Base-by-base conservation (phyloP, 257 asterid species). In the Solanum ossicruentum region DNA sequence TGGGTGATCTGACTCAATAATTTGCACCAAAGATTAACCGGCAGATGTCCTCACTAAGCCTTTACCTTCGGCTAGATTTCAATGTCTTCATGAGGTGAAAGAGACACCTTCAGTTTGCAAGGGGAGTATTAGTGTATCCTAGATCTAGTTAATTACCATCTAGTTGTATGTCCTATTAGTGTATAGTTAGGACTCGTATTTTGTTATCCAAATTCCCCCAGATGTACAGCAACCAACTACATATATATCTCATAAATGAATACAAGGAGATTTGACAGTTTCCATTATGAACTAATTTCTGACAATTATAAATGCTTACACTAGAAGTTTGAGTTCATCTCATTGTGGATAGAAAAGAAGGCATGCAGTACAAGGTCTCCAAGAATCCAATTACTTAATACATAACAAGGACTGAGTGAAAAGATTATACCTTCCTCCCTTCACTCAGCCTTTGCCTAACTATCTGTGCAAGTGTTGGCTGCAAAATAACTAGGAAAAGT, bases 381-480 rank as follows among this genome's bases (percentile, higher is more conserved):
- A 72, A 20, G 16, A 78, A 16, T 28, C 65, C 47, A 52, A 28
- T 26, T 17, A 52, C 83, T 78, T 78, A 52, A 78, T 17, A 78
- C 65, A 16, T 78, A 28, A 26, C 49, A 52, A 28, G 28, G 83
- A 78, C 5, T 17, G 52, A 78, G 61, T 52, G 49, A 78, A 9
- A 78, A 83, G 63, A 36, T 85, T 85, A 87, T 91, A 95, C 99
- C 99, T 95, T 95, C 89, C 97, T 93, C 89, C 98, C 99, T 90
- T 93, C 98, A 80, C 92, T 89, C 86, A 95, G 86, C 91, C 96
- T 92, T 88, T 94, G 97, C 84, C 96, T 92, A 86, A 95, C 93
- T 83, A 92, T 88, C 87, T 95, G 97, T 88, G 94, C 91, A 82
- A 95, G 91, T 87, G 98, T 94, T 87, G 95, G 97, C 98, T 94